Evolutionary conservation across 2,329 filamentous ascomycete species (phyloP).

Genomic region (Cladophialophora exuberans): DNA sequence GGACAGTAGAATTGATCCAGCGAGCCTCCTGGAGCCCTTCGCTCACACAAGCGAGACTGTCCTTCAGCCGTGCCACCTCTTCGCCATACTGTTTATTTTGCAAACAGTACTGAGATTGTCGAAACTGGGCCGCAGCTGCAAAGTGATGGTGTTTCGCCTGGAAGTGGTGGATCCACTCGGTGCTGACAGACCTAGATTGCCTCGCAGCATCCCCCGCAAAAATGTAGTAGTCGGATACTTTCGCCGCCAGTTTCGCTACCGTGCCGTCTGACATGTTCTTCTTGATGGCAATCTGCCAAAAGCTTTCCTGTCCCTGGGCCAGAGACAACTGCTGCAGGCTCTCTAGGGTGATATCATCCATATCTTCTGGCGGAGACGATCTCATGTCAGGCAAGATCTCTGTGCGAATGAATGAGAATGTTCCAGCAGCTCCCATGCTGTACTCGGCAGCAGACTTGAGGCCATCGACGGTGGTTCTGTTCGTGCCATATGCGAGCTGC

Average conservation of each 20-base stretch:
- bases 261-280: conserved; percentile 89
- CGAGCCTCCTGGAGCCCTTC: conserved; percentile 84
- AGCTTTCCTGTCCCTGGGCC: conserved; percentile 94
- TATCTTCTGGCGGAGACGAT: conserved; percentile 85
- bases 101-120: conserved; percentile 85
- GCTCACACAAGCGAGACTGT: conserved; percentile 79
- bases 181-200: conserved; percentile 86
- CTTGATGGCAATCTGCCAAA: conserved; percentile 96
- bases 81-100: conserved; percentile 96
- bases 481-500: conserved; percentile 81
- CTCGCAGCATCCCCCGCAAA: conserved; percentile 82
- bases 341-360: conserved; percentile 86
- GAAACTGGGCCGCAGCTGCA: conserved; percentile 89
- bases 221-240: conserved; percentile 89
- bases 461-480: conserved; percentile 76
- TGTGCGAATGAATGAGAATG: conserved; percentile 76
- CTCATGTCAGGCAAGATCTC: conserved; percentile 81
- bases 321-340: conserved; percentile 82
- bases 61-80: conserved; percentile 82
- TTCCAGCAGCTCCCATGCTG: conserved; percentile 84
- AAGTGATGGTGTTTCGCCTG: conserved; percentile 97
- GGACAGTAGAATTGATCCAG: conserved; percentile 79
- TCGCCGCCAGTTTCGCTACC: conserved; percentile 87
- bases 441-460: conserved; percentile 88
- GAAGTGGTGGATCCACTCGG: conserved; percentile 97